phyloP scores from a whole-genome alignment of 2,329 filamentous ascomycete species.

The Arthrobotrys entomopaga region DNA sequence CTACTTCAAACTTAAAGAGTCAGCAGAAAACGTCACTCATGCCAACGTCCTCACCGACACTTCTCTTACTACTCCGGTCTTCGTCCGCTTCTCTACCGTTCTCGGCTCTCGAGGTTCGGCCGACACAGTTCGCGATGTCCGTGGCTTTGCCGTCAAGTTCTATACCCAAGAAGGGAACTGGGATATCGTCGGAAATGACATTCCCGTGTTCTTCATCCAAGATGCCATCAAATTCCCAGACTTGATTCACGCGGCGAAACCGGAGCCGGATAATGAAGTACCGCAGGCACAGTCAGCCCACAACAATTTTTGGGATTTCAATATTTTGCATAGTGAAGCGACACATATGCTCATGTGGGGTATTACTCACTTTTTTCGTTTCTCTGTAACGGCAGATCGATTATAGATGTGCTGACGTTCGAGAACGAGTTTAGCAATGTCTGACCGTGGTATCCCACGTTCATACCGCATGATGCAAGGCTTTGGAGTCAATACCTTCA shows the following conservation, averaged over 20 bases:
- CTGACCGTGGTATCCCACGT: conserved; percentile 76
- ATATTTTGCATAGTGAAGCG: conserved; percentile 73
- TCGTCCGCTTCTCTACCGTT: conserved; percentile 81
- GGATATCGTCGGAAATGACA: conserved; percentile 79
- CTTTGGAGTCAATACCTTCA: conserved; percentile 84
- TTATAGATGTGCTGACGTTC: neutral
- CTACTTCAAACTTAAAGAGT: conserved; percentile 73
- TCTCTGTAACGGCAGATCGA: neutral
- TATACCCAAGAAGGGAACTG: conserved; percentile 82
- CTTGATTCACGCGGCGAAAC: conserved; percentile 72
- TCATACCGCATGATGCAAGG: conserved; percentile 87
- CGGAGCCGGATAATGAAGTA: conserved; percentile 75
- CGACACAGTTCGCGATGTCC: conserved; percentile 84
- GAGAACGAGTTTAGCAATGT: conserved; percentile 67
- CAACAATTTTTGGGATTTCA: conserved; percentile 82
- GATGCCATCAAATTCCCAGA: conserved; percentile 80
- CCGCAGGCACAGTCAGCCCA: conserved; percentile 77
- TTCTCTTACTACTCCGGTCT: conserved; percentile 73
- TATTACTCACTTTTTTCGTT: neutral
- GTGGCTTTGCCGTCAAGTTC: conserved; percentile 81
- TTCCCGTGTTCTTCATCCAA: conserved; percentile 80
- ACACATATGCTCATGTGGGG: conserved; percentile 83
- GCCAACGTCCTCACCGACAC: conserved; percentile 76
- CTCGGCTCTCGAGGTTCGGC: conserved; percentile 78
- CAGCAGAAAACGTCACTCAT: conserved; percentile 71